Percentiles rank a stretch among this genome's conserved stretches.
Evolutionary conservation across 345 rosid genomes (phyloP).

Genomic region (Capsella bursapastoris): DNA sequence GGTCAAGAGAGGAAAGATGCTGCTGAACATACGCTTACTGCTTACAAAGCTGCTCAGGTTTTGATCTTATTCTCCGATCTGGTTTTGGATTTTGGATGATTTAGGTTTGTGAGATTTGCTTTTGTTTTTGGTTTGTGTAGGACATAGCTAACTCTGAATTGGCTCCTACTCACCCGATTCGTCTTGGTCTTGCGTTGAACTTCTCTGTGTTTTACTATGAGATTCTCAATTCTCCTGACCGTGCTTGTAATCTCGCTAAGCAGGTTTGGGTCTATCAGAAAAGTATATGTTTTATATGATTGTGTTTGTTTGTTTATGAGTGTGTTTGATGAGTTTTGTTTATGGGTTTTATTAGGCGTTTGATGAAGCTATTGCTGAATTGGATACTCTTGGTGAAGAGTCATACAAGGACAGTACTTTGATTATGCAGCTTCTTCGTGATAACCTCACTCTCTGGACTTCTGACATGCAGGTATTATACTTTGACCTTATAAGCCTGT

Average conservation of each 20-base stretch:
- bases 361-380: slow-evolving; percentile 91
- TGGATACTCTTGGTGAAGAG: slow-evolving; percentile 93
- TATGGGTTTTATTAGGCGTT: slow-evolving; percentile 58
- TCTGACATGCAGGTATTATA: slow-evolving; percentile 91
- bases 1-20: slow-evolving; percentile 88
- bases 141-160: slow-evolving; percentile 85
- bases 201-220: slow-evolving; percentile 93
- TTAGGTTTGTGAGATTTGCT: neutral
- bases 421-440: slow-evolving; percentile 98
- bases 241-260: slow-evolving; percentile 92
- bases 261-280: slow-evolving; percentile 53
- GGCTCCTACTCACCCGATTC: slow-evolving; percentile 92
- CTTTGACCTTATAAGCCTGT: neutral
- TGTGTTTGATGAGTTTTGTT: slow-evolving; percentile 11
- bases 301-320: neutral
- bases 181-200: slow-evolving; percentile 85
- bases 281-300: neutral
- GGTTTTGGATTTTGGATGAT: neutral
- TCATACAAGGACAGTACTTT: slow-evolving; percentile 96
- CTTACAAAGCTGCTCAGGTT: slow-evolving; percentile 95
- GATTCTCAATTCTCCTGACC: slow-evolving; percentile 91
- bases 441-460: slow-evolving; percentile 96
- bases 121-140: slow-evolving; percentile 44
- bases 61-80: neutral
- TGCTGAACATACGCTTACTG: slow-evolving; percentile 80